Percentiles rank a stretch among this genome's conserved stretches.
Conservation (phyloP, 306 rosid species). For the barrel medic (Medicago truncatula) region MtrunA17r5.0-ANR NC_053042.1:39594501-39595000, state of each 20-base stretch:
- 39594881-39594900: constrained; percentile 4
- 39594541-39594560: neutral
- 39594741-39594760: neutral
- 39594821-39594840: neutral
- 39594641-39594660: neutral
- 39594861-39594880: neutral
- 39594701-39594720: neutral
- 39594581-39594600: neutral
- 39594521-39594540: neutral
- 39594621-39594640: constrained; percentile 14
- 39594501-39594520: neutral
- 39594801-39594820: neutral
- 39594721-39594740: neutral
- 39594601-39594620: constrained; percentile 1
- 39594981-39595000: neutral
- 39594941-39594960: neutral
- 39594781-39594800: neutral
- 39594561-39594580: neutral
- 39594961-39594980: neutral
- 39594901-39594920: neutral
- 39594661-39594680: neutral
- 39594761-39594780: neutral
- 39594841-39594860: neutral
- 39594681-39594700: neutral
- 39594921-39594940: neutral